phyloP scores from a whole-genome alignment of 2,329 filamentous ascomycete genomes.

The Passalora sequoiae region DNA sequence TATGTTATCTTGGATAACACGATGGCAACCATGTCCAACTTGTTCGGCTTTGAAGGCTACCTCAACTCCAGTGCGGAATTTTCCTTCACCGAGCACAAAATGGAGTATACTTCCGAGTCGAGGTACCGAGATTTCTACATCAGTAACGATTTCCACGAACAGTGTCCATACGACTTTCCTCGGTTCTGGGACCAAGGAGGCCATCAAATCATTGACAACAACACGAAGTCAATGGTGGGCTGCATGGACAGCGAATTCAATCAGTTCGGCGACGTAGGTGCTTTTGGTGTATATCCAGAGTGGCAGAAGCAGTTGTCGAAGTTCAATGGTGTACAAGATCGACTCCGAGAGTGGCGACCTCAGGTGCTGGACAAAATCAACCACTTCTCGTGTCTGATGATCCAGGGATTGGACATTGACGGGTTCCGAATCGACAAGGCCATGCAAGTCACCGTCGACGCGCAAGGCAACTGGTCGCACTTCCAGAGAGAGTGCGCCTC shows the following conservation, averaged over 20 bases:
- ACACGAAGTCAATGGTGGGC: conserved; percentile 46
- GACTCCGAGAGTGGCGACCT: conserved; percentile 59
- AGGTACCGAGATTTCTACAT: conserved; percentile 56
- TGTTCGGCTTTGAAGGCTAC: conserved; percentile 58
- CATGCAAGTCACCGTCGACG: conserved; percentile 58
- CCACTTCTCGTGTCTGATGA: conserved; percentile 59
- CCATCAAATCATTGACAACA: conserved; percentile 44
- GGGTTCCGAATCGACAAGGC: conserved; percentile 65
- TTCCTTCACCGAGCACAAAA: conserved; percentile 51
- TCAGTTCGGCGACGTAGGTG: conserved; percentile 58
- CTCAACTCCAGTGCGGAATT: conserved; percentile 57
- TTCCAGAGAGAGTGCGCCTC: conserved; percentile 55
- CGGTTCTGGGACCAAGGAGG: conserved; percentile 59
- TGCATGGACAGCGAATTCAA: conserved; percentile 62
- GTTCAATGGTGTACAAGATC: conserved; percentile 63
- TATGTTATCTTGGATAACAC: conserved; percentile 64
- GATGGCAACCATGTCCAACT: conserved; percentile 59
- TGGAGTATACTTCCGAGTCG: conserved; percentile 51
- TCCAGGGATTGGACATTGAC: conserved; percentile 60
- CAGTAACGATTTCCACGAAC: conserved; percentile 49
- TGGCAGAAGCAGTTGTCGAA: conserved; percentile 61
- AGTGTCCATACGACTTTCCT: conserved; percentile 52
- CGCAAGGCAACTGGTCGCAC: conserved; percentile 54
- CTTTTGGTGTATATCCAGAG: conserved; percentile 59
- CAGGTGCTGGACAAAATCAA: conserved; percentile 54